Percentiles rank a stretch among this genome's conserved stretches.
Evolutionary conservation across 108 stramenopile genomes (phyloP).

Genomic region (Pseudonitzschia delicatissima): DNA sequence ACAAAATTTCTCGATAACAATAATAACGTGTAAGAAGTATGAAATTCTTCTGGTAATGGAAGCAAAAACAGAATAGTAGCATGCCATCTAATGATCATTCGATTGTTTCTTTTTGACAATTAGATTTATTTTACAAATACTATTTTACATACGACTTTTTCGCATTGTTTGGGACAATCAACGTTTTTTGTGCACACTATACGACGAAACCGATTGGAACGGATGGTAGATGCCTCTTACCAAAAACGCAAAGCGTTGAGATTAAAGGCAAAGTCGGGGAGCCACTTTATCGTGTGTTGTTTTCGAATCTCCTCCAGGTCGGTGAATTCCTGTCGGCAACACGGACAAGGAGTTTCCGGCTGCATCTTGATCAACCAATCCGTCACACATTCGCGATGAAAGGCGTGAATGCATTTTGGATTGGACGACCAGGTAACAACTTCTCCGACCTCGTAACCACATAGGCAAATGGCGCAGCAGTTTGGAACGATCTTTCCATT

Average conservation of each 20-base stretch:
- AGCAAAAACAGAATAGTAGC: neutral
- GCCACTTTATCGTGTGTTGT: slow-evolving; percentile 35
- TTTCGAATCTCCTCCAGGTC: slow-evolving; percentile 38
- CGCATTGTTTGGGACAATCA: no score
- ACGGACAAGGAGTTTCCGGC: slow-evolving; percentile 61
- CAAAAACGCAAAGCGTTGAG: slow-evolving; percentile 9
- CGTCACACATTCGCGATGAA: slow-evolving; percentile 70
- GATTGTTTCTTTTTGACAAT: no score
- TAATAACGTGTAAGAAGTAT: no score
- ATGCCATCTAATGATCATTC: neutral
- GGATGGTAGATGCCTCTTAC: no score
- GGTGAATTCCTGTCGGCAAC: slow-evolving; percentile 64
- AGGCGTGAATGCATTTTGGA: slow-evolving; percentile 54
- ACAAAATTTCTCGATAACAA: no score
- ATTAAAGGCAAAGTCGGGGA: slow-evolving; percentile 19
- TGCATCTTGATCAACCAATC: slow-evolving; percentile 72
- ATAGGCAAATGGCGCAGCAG: slow-evolving; percentile 71
- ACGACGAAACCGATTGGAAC: no score
- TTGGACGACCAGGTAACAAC: slow-evolving; percentile 51
- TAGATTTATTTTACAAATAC: no score
- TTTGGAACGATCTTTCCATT: slow-evolving; percentile 41
- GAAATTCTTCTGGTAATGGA: no score
- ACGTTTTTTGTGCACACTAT: no score
- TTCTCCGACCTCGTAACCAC: slow-evolving; percentile 56
- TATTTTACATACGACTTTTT: no score